Percentiles rank a stretch among this genome's conserved stretches.
Conservation (phyloP, 257 asterid genomes). For the Solanum sejunctum region DNA sequence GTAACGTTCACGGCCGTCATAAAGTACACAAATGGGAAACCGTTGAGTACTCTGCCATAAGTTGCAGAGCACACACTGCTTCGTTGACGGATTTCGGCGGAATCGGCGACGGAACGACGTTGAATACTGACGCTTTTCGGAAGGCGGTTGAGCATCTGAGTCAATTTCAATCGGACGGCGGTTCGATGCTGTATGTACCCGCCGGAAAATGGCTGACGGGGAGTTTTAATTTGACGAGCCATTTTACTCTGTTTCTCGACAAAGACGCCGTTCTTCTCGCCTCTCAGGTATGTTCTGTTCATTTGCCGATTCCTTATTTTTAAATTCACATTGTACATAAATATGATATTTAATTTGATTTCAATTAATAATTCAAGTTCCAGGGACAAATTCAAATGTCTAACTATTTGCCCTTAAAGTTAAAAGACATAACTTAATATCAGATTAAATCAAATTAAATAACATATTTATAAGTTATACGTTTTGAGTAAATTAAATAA, state of each 20-base stretch:
- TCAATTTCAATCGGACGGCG: constrained; percentile 53
- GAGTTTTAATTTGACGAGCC: constrained; percentile 79
- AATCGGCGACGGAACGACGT: constrained; percentile 79
- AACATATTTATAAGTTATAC: too few relatives aligned
- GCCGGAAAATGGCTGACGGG: constrained; percentile 91
- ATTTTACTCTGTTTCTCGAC: constrained; percentile 72
- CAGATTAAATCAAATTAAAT: too few relatives aligned
- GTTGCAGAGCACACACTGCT: constrained; percentile 50
- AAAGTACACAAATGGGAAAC: constrained; percentile 7
- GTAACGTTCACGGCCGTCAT: constrained; percentile 14
- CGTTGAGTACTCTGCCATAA: constrained; percentile 40
- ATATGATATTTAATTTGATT: too few relatives aligned
- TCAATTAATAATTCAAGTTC: too few relatives aligned
- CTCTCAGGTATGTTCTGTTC: constrained; percentile 45
- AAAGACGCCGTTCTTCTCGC: constrained; percentile 75
- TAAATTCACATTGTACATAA: too few relatives aligned
- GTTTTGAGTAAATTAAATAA: neutral
- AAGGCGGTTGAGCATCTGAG: constrained; percentile 52
- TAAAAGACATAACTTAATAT: too few relatives aligned
- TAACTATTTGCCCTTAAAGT: too few relatives aligned
- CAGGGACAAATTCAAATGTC: too few relatives aligned
- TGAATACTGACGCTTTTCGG: constrained; percentile 58
- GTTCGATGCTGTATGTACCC: constrained; percentile 73
- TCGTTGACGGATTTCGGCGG: constrained; percentile 78
- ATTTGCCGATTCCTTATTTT: neutral